Base-by-base conservation (phyloP, 2,329 filamentous ascomycete genomes). In the Penicillium sp. region DNA sequence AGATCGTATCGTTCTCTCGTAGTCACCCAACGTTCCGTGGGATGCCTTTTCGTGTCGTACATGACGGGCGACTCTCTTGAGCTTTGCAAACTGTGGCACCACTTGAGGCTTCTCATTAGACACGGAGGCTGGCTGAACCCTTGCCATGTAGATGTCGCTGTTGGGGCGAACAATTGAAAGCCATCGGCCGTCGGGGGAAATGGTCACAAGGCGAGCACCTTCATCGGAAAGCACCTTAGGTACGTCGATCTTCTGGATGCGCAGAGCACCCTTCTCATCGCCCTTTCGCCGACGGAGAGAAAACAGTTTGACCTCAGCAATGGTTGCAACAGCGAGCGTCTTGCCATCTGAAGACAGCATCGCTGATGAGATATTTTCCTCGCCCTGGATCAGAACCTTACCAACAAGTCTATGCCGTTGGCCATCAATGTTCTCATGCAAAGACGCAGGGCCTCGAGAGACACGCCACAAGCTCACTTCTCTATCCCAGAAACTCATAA, bases 401-500 rank as follows among this genome's bases (percentile, higher is more conserved):
- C 83, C 85, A 29, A 88, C 75, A 8, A 88, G 74, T 54, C 57
- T 65, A 51, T 69, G 66, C 40, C 62, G 63, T 52, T 66, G 64
- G 10, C 61, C 63, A 38, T 69, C 66, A 3, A 69, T 63, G 28
- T 68, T 64, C 42, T 78, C 73, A 17, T 68, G 61, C 40, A 62
- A 51, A 29, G 77, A 66, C 77, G 81, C 53, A 75, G 65, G 53
- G 61, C 64, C 59, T 65, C 71, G 58, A 31, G 67, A 64, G 21
- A 86, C 71, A 35, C 76, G 79, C 89, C 90, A 98, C 53, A 98
- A 79, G 58, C 85, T 83, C 43, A 97, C 76, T 65, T 94, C 87
- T 49, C 85, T 79, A 57, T 91, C 87, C 88, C 90, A 97, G 87
- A 89, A 97, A 66, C 87, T 88, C 62, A 93, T 80, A 24, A 98